phyloP scores from a whole-genome alignment of 352 stramenopile species.

The Globisporangium spiculum region DNA sequence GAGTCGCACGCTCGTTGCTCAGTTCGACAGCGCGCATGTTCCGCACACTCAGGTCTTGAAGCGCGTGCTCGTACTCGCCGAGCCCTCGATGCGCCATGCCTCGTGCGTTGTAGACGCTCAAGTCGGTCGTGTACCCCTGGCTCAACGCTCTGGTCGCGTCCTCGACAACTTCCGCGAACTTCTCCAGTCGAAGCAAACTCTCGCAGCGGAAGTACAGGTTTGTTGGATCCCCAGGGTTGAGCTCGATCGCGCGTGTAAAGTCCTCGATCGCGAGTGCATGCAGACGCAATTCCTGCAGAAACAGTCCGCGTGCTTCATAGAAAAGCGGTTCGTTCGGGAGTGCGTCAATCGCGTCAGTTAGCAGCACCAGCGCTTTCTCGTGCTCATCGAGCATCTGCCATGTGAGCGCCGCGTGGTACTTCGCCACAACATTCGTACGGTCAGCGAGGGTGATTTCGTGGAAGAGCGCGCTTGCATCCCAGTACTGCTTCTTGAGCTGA shows the following conservation, averaged over 20 bases:
- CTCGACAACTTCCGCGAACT: slow-evolving; percentile 40
- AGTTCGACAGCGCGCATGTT: not conserved
- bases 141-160: slow-evolving; percentile 34
- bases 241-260: slow-evolving; percentile 31
- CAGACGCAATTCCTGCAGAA: slow-evolving; percentile 54
- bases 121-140: slow-evolving; percentile 27
- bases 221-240: slow-evolving; percentile 14
- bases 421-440: slow-evolving; percentile 41
- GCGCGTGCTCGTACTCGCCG: slow-evolving; percentile 48
- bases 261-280: slow-evolving; percentile 55
- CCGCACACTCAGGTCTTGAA: slow-evolving; percentile 57
- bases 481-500: slow-evolving; percentile 54
- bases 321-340: slow-evolving; percentile 58
- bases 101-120: slow-evolving; percentile 47
- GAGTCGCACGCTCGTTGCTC: not conserved
- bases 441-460: slow-evolving; percentile 28
- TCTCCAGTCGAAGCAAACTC: slow-evolving; percentile 40
- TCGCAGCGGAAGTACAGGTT: slow-evolving; percentile 46
- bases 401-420: slow-evolving; percentile 64
- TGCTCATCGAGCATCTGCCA: slow-evolving; percentile 44
- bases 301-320: slow-evolving; percentile 46
- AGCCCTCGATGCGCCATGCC: slow-evolving; percentile 58
- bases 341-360: slow-evolving; percentile 53
- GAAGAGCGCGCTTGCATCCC: slow-evolving; percentile 39
- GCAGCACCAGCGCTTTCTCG: slow-evolving; percentile 41